These are phyloP conservation scores for Cicer judaicum DNA, from an alignment of 306 rosid genomes.

Conservation along the genomic window DNA sequence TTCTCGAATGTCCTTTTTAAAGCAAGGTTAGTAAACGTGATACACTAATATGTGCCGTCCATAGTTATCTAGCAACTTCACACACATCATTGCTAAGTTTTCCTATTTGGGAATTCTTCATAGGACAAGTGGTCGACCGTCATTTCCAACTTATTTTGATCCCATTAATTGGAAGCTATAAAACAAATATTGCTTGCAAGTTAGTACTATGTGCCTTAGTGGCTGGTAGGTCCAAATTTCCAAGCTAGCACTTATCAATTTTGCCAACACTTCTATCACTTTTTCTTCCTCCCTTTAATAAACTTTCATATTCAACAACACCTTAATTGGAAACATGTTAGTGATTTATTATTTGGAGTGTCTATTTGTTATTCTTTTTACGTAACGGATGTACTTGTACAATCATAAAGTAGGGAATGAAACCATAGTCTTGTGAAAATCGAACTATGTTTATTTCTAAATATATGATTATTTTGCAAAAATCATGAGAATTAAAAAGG, in stretches of 20 bases:
- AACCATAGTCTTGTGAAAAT: neutral
- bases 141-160: conserved; percentile 24
- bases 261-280: conserved; percentile 25
- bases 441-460: neutral
- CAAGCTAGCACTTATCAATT: conserved; percentile 38
- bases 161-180: neutral
- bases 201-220: neutral
- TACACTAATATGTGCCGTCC: conserved; percentile 32
- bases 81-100: neutral
- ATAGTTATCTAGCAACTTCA: conserved; percentile 10
- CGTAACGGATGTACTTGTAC: neutral
- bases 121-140: conserved; percentile 25
- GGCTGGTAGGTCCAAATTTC: conserved; percentile 43
- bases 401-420: neutral
- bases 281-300: conserved; percentile 23
- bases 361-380: conserved; percentile 14
- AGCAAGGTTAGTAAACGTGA: neutral
- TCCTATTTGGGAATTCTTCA: conserved; percentile 23
- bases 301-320: conserved; percentile 13
- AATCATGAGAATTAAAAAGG: no score
- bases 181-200: conserved; percentile 7
- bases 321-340: conserved; percentile 10
- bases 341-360: neutral
- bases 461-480: no score
- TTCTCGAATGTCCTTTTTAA: conserved; percentile 20